Conservation (phyloP, 2,329 filamentous ascomycete genomes). For the Leptographium radiaticola region DNA sequence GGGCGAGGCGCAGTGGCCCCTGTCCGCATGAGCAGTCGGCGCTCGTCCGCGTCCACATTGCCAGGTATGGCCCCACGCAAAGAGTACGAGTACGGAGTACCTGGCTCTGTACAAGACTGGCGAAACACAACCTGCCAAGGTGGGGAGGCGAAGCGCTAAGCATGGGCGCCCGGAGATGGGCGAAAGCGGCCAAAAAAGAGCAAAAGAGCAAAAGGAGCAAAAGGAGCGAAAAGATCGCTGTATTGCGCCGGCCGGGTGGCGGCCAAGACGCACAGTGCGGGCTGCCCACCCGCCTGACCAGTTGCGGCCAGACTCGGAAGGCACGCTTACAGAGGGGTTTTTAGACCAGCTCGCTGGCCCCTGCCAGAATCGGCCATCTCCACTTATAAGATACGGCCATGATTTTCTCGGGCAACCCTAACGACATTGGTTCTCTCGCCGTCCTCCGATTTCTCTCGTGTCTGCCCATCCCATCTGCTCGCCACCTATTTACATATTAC, state of each 20-base stretch:
- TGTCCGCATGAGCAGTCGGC: no score
- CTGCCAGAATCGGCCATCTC: not conserved
- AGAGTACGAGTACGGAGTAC: no score
- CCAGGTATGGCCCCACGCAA: not conserved
- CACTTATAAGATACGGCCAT: not conserved
- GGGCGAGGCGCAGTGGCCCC: no score
- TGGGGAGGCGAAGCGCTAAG: no score
- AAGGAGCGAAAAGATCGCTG: not conserved
- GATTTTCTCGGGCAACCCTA: not conserved
- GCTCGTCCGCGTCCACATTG: not conserved
- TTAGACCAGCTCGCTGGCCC: not conserved
- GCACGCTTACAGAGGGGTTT: not conserved
- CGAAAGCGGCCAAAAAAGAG: no score
- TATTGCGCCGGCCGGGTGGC: not conserved
- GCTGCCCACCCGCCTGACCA: not conserved
- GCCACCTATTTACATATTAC: not conserved
- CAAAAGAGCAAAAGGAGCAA: no score
- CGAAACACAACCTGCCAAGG: no score
- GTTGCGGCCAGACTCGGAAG: slow-evolving; percentile 6
- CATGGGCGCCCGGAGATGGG: no score
- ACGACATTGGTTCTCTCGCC: not conserved
- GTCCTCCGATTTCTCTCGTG: not conserved
- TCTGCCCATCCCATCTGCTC: not conserved
- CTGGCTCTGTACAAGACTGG: no score
- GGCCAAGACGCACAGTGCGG: not conserved